phyloP scores from a whole-genome alignment of 805 yeast species.

The Yarrowia bubula region DNA sequence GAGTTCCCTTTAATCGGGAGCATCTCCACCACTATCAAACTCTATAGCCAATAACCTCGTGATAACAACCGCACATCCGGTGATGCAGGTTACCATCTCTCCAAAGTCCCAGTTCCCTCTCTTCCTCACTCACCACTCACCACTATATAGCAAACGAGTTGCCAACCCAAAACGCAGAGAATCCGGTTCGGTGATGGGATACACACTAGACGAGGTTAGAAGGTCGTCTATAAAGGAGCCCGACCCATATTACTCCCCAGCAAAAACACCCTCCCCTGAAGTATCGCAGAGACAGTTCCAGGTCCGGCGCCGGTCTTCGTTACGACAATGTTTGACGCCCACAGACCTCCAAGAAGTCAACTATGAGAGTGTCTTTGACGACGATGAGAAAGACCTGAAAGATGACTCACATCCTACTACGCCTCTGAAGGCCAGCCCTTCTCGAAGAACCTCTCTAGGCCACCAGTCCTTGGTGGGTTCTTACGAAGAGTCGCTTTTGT shows the following conservation, averaged over 20 bases:
- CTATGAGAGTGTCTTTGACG: conserved; percentile 18
- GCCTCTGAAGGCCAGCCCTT: background rate
- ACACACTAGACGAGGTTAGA: conserved; percentile 16
- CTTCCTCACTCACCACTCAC: background rate
- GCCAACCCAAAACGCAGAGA: background rate
- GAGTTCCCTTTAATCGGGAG: conserved; percentile 3
- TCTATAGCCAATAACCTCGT: background rate
- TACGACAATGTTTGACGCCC: conserved; percentile 16
- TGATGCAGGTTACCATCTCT: conserved; percentile 8
- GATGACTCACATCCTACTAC: background rate
- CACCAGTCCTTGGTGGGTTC: conserved; percentile 38
- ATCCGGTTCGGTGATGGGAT: conserved; percentile 17
- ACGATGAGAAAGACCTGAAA: conserved; percentile 5
- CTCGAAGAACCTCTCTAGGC: conserved; percentile 14
- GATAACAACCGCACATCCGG: conserved; percentile 11
- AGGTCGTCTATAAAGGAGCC: conserved; percentile 15
- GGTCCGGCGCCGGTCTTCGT: conserved; percentile 19
- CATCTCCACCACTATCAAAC: background rate
- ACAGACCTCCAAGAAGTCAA: conserved; percentile 8
- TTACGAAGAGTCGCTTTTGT: conserved; percentile 39
- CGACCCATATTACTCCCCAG: background rate
- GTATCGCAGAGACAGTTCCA: conserved; percentile 12
- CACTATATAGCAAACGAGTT: conserved; percentile 4
- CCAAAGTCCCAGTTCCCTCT: conserved; percentile 7
- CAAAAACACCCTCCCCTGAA: conserved; percentile 15